Conservation (phyloP, 2,329 filamentous ascomycete genomes). For the Pseudohalonectria lignicola region DNA sequence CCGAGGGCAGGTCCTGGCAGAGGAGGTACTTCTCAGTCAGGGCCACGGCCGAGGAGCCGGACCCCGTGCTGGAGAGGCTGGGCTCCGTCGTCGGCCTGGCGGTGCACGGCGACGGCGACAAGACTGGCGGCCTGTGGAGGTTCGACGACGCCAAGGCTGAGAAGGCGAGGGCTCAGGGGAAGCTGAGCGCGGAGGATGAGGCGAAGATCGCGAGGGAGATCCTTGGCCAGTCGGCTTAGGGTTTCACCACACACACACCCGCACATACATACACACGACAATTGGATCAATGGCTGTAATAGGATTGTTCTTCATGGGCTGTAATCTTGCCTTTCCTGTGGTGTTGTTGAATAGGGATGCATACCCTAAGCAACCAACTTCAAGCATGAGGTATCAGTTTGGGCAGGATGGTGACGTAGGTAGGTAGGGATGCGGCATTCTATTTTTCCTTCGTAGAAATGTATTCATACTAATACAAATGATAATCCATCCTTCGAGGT, state of each 20-base stretch:
- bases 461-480: too few relatives aligned
- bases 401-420: too few relatives aligned
- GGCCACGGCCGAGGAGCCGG: constrained; percentile 26
- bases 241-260: too few relatives aligned
- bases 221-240: constrained; percentile 22
- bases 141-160: constrained; percentile 35
- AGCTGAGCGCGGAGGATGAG: constrained; percentile 21
- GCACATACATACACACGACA: too few relatives aligned
- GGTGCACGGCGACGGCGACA: constrained; percentile 42
- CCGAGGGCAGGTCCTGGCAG: constrained; percentile 69
- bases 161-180: constrained; percentile 23
- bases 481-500: too few relatives aligned
- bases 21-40: constrained; percentile 66
- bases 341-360: neutral
- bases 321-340: too few relatives aligned
- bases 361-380: neutral
- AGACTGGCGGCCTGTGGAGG: constrained; percentile 50
- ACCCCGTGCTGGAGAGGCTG: constrained; percentile 32
- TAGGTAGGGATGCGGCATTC: too few relatives aligned
- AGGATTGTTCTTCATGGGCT: too few relatives aligned
- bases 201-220: constrained; percentile 17
- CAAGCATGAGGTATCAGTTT: neutral
- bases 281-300: too few relatives aligned
- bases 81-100: constrained; percentile 35
- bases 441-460: too few relatives aligned